These are phyloP conservation scores for Sungouiozyma intestinalis DNA, from an alignment of 805 yeast genomes.

Conservation along the genomic window DNA sequence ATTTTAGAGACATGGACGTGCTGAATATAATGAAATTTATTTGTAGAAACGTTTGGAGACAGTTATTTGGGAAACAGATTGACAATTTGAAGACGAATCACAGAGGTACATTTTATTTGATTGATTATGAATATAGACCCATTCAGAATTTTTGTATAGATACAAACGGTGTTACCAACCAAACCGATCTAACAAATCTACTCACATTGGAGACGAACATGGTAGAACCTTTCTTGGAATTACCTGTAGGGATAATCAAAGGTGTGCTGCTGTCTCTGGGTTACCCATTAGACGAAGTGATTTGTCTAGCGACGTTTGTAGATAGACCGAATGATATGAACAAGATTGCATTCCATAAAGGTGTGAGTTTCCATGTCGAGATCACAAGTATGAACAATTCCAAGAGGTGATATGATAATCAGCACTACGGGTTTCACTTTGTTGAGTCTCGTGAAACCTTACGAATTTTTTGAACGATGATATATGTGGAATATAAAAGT, in stretches of 20 bases:
- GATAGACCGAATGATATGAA: conserved; percentile 17
- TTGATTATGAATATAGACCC: conserved; percentile 24
- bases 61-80: conserved; percentile 72
- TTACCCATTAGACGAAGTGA: conserved; percentile 16
- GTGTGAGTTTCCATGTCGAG: conserved; percentile 27
- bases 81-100: conserved; percentile 91
- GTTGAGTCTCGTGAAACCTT: too few species aligned
- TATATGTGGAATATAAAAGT: neutral
- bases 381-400: conserved; percentile 6
- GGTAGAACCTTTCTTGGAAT: conserved; percentile 25
- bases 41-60: conserved; percentile 86
- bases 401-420: conserved; percentile 3
- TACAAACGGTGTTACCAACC: conserved; percentile 1
- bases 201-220: conserved; percentile 13
- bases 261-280: conserved; percentile 27
- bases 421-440: too few species aligned
- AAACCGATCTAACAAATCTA: conserved; percentile 8
- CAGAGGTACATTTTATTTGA: conserved; percentile 37
- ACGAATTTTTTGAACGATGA: neutral
- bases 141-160: conserved; percentile 20
- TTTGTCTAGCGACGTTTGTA: conserved; percentile 21
- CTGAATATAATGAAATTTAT: conserved; percentile 83
- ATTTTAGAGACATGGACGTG: conserved; percentile 44
- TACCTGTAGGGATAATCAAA: conserved; percentile 26
- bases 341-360: conserved; percentile 15